phyloP scores from a whole-genome alignment of 148 eudicot genomes.

The Chenopodium suecicum region DNA sequence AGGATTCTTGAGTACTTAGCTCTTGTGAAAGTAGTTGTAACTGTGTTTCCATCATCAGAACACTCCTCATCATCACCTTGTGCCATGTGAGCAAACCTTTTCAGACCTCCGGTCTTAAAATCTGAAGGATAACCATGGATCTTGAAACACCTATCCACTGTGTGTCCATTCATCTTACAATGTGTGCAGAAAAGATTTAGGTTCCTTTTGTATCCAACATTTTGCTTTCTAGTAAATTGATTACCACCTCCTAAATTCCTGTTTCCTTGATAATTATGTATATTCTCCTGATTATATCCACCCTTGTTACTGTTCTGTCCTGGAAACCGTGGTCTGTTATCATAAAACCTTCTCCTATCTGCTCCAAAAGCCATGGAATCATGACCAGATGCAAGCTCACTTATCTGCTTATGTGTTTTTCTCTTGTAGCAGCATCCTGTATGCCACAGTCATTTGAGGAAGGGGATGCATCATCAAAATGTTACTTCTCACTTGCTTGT shows the following conservation, averaged over 20 bases:
- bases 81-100: background rate
- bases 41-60: background rate
- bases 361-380: background rate
- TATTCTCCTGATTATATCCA: too few relatives aligned
- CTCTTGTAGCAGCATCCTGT: background rate
- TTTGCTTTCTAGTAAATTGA: background rate
- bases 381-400: rapidly evolving
- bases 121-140: background rate
- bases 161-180: background rate
- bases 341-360: background rate
- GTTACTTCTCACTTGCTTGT: too few relatives aligned
- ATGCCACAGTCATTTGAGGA: background rate
- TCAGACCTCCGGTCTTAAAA: background rate
- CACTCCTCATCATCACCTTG: background rate
- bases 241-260: too few relatives aligned
- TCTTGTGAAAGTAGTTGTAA: too few relatives aligned
- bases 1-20: background rate
- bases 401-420: background rate
- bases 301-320: too few relatives aligned
- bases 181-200: background rate
- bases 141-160: background rate
- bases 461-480: background rate
- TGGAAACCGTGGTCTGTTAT: too few relatives aligned
- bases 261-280: rapidly evolving
- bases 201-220: background rate